Conservation (phyloP, 148 eudicot species). For the Fallopia convolvulus region DNA sequence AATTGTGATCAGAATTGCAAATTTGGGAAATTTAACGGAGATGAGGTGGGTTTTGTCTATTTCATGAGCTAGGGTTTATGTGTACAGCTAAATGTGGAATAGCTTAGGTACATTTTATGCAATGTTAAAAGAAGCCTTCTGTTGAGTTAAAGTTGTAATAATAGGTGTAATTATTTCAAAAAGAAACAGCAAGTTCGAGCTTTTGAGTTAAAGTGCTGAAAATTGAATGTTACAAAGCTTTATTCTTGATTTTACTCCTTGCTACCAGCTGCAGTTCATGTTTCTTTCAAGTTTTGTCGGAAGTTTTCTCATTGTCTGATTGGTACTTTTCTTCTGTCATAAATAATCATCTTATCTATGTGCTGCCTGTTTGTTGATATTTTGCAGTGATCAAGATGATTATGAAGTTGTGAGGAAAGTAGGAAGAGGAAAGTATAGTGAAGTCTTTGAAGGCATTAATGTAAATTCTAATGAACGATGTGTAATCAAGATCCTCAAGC, state of each 20-base stretch:
- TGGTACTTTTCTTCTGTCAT: neutral
- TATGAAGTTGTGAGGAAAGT: constrained; percentile 97
- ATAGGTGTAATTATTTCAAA: too few relatives aligned
- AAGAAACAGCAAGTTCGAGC: too few relatives aligned
- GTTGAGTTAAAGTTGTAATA: too few relatives aligned
- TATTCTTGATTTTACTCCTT: neutral
- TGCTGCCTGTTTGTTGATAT: neutral
- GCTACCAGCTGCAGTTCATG: neutral
- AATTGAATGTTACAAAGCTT: too few relatives aligned
- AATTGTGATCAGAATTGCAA: neutral
- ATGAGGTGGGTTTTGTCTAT: neutral
- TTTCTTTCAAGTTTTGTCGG: neutral
- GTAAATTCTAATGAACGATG: constrained; percentile 75
- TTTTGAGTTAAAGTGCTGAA: too few relatives aligned
- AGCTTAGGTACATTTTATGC: neutral
- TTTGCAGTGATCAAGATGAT: constrained; percentile 85
- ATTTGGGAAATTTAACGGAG: neutral
- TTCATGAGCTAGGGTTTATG: constrained; percentile 8
- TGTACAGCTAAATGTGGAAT: neutral
- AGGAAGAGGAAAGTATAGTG: constrained; percentile 98
- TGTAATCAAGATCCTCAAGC: constrained; percentile 88
- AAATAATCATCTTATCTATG: neutral
- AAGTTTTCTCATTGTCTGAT: neutral
- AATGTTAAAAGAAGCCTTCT: too few relatives aligned
- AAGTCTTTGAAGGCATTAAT: constrained; percentile 91